Percentiles rank a stretch among this genome's conserved stretches.
These are phyloP conservation scores for Xylogone sp. DNA, from an alignment of 2,329 filamentous ascomycete species.

Conservation along the genomic window DNA sequence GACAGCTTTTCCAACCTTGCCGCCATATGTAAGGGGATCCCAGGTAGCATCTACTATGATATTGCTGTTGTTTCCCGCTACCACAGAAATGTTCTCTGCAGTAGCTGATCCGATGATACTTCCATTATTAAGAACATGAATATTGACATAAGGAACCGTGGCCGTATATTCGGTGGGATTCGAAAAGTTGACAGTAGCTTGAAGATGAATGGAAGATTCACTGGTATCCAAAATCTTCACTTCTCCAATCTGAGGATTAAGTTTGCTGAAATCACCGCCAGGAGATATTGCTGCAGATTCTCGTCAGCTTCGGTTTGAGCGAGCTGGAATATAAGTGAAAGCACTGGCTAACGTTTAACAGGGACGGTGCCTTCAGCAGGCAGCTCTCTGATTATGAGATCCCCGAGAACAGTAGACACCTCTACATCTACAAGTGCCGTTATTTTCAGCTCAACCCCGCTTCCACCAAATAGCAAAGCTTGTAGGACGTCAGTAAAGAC, in stretches of 20 bases:
- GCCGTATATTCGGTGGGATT: conserved; percentile 90
- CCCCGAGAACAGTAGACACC: conserved; percentile 76
- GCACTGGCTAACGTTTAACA: conserved; percentile 83
- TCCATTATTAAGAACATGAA: conserved; percentile 71
- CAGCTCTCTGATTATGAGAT: conserved; percentile 76
- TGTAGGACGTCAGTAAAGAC: conserved; percentile 80
- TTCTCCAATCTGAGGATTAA: conserved; percentile 63
- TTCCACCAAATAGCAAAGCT: conserved; percentile 68
- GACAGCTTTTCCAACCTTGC: conserved; percentile 53
- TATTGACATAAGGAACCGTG: conserved; percentile 72
- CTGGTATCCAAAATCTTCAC: conserved; percentile 72
- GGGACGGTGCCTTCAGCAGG: conserved; percentile 82
- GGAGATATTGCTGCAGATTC: conserved; percentile 52
- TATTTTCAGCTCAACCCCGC: conserved; percentile 63
- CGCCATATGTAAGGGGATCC: conserved; percentile 64
- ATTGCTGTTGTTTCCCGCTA: conserved; percentile 67
- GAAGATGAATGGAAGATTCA: conserved; percentile 64
- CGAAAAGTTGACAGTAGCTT: conserved; percentile 74
- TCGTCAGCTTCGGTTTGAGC: conserved; percentile 28
- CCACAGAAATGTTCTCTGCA: conserved; percentile 58
- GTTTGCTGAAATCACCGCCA: conserved; percentile 40
- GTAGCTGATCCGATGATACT: conserved; percentile 73
- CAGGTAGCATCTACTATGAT: conserved; percentile 67
- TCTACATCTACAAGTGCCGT: conserved; percentile 79
- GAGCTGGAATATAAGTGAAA: conserved; percentile 38